Evolutionary conservation across 805 yeast genomes (phyloP), one percentile per base, ranked within the genome.

Genomic region (Saturnispora halmiae): DNA sequence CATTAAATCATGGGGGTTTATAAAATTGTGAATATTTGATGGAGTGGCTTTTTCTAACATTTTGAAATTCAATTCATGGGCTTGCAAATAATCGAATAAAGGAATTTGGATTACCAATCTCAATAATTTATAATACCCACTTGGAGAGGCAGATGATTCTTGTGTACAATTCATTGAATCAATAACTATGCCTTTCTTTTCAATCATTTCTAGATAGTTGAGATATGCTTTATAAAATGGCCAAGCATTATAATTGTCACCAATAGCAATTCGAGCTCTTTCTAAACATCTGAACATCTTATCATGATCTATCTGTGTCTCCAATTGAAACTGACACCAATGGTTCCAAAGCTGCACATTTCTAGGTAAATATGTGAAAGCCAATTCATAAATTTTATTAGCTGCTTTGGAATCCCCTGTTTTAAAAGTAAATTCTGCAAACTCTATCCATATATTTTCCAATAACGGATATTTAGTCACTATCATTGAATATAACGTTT

Each of bases 381-480:
- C 67, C n/a, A 59, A 47, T 24, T 58, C 45, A 46, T 61, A 75
- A 2, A 73, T 54, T 2, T 42, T 45, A 2, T 55, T 54, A 2
- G 75, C 66, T 3, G 45, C 42, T 0, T 56, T 58, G 1, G 73
- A 63, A 36, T 63, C 51, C 1, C 75, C 77, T 24, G 73, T 51
- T 25, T 55, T 58, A 47, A 65, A 70, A 47, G 68, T 70, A 65
- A 69, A 60, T 3, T 56, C 51, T 0, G 81, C 79, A 52, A 60
- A 75, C 29, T 68, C 62, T n/a, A 73, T 57, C 83, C 83, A 78
- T 49, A 73, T 73, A 34, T 70, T 72, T 46, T 69, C 74, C 24
- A 70, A 55, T 4, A 60, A 53, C 0, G 84, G 83, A 48, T 58
- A 77, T 35, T 65, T 63, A 1, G 54, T 53, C 13, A 77, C 58